These are phyloP conservation scores for Phytopythium mirpurense DNA, from an alignment of 352 stramenopile genomes.

Conservation along the genomic window DNA sequence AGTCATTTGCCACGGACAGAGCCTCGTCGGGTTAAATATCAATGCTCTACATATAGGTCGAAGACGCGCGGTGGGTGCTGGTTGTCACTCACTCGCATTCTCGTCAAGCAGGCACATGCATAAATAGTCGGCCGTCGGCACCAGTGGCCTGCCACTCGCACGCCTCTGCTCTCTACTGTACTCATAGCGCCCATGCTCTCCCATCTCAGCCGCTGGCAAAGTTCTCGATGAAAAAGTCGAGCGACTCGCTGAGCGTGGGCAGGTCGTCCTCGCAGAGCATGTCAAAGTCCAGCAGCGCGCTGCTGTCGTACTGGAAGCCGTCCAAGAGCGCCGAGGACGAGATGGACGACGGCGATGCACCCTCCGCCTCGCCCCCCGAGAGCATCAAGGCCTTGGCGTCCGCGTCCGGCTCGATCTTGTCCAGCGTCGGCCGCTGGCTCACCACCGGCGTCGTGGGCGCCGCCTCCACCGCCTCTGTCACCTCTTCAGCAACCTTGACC, in stretches of 20 bases:
- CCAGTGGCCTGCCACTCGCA: not conserved
- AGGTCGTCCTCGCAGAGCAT: slow-evolving; percentile 11
- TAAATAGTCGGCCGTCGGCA: not conserved
- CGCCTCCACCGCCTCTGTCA: not conserved
- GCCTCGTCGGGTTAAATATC: too few species aligned
- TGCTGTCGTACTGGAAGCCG: slow-evolving; percentile 5
- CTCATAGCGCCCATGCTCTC: not conserved
- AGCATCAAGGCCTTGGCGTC: slow-evolving; percentile 7
- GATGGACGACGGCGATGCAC: slow-evolving; percentile 28
- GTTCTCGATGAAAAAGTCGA: slow-evolving; percentile 37
- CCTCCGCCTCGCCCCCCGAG: slow-evolving; percentile 10
- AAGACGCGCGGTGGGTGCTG: too few species aligned
- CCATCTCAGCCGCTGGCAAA: slow-evolving; percentile 8
- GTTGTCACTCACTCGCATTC: not conserved
- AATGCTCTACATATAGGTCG: too few species aligned
- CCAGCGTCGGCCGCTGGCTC: slow-evolving; percentile 17
- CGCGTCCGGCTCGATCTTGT: slow-evolving; percentile 9
- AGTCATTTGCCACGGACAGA: too few species aligned
- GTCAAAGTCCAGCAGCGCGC: slow-evolving; percentile 6
- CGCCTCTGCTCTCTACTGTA: slow-evolving; percentile 1
- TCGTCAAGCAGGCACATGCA: not conserved
- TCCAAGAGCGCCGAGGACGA: slow-evolving; percentile 8
- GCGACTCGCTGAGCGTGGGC: slow-evolving; percentile 22
- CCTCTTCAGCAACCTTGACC: not conserved
- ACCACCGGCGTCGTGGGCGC: not conserved